phyloP scores from a whole-genome alignment of 2,329 filamentous ascomycete species.

The Penicillium sp. region DNA sequence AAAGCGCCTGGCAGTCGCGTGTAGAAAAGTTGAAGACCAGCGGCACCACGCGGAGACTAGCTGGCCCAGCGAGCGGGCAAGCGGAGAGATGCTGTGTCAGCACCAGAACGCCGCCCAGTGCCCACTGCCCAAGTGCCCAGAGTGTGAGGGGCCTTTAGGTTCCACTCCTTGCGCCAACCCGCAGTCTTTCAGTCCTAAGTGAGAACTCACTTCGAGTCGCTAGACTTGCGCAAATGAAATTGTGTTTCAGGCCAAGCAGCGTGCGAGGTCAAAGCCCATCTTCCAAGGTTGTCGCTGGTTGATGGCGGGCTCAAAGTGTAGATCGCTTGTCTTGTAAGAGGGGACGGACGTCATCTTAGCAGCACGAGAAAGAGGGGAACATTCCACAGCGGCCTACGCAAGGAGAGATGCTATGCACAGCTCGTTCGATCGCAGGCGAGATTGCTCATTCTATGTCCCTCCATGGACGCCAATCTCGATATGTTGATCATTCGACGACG shows the following conservation, averaged over 20 bases:
- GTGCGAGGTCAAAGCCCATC: constrained; percentile 17
- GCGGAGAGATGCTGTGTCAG: constrained; percentile 27
- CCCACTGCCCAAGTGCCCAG: no score
- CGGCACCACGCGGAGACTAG: constrained; percentile 11
- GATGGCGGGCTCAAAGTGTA: neutral
- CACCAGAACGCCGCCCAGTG: constrained; percentile 1
- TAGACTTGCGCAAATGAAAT: constrained; percentile 4
- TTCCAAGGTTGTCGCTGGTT: neutral
- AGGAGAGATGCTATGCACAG: constrained; percentile 11
- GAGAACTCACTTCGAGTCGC: neutral
- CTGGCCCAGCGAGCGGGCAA: constrained; percentile 5
- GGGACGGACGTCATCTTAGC: constrained; percentile 18
- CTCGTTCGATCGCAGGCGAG: constrained; percentile 4
- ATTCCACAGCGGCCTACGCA: constrained; percentile 10
- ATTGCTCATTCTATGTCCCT: no score
- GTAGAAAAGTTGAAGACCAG: constrained; percentile 8
- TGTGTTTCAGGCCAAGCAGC: neutral
- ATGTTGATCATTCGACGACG: no score
- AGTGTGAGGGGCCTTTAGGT: neutral
- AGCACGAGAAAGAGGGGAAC: constrained; percentile 15
- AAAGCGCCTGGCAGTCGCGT: constrained; percentile 11
- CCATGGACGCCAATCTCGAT: no score
- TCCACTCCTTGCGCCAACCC: constrained; percentile 14
- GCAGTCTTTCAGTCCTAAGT: neutral
- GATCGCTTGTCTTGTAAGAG: constrained; percentile 11